These are phyloP conservation scores for Fusarium compactum DNA, from an alignment of 2,329 filamentous ascomycete genomes.

Conservation along the genomic window DNA sequence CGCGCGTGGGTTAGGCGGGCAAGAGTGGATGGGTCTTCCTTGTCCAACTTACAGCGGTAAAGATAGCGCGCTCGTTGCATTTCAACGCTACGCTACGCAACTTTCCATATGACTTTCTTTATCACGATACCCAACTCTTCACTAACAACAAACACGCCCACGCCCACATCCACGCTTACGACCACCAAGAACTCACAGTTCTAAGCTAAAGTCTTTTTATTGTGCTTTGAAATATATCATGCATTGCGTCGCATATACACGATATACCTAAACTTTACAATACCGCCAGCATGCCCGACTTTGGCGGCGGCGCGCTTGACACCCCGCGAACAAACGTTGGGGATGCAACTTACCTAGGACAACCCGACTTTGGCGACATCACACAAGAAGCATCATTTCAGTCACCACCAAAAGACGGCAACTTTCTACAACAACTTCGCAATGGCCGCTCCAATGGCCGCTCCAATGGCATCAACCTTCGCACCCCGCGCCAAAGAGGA, in stretches of 20 bases:
- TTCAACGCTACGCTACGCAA: constrained; percentile 31
- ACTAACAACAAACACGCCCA: constrained; percentile 39
- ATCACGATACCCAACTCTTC: constrained; percentile 29
- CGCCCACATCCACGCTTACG: constrained; percentile 19
- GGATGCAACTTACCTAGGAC: constrained; percentile 84
- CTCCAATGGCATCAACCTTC: constrained; percentile 67
- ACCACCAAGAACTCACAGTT: constrained; percentile 4
- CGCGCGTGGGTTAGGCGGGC: constrained; percentile 43
- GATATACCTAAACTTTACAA: constrained; percentile 39
- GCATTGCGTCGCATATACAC: constrained; percentile 31
- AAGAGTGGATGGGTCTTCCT: constrained; percentile 28
- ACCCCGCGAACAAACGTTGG: constrained; percentile 88
- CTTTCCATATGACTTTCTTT: constrained; percentile 31
- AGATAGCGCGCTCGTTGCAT: constrained; percentile 43
- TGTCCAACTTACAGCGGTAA: constrained; percentile 33
- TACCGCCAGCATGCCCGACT: constrained; percentile 69
- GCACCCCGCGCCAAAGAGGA: constrained; percentile 79
- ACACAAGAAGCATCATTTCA: constrained; percentile 90
- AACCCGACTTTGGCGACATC: constrained; percentile 79
- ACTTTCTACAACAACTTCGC: constrained; percentile 80
- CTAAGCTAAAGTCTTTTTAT: not conserved
- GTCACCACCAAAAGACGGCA: constrained; percentile 76
- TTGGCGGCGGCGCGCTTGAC: constrained; percentile 74
- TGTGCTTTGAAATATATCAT: constrained; percentile 33
- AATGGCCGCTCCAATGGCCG: constrained; percentile 75